A percentile compares a stretch with the other conserved stretches of the same genome.
These are phyloP conservation scores for Fistulifera pelliculosa DNA, from an alignment of 108 stramenopile genomes.

Conservation along the genomic window DNA sequence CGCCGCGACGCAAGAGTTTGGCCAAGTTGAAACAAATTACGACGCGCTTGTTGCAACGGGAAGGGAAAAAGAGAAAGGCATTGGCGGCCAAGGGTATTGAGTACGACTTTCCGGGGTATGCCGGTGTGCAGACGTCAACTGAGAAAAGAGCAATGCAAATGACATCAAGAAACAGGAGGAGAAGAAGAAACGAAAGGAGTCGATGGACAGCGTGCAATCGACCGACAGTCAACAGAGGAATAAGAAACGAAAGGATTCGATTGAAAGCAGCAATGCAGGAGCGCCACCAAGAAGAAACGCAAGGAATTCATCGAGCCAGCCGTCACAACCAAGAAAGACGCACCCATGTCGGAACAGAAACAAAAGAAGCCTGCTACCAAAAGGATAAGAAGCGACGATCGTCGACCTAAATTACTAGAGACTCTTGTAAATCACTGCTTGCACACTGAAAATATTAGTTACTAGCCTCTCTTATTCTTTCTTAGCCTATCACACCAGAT, in stretches of 20 bases:
- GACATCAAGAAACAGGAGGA: no score
- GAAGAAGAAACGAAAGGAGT: constrained; percentile 3
- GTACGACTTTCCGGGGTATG: constrained; percentile 84
- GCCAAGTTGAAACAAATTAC: constrained; percentile 62
- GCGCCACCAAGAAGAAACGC: not conserved
- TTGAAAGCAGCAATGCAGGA: not conserved
- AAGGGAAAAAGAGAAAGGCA: constrained; percentile 59
- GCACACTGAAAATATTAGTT: no score
- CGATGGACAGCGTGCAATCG: not conserved
- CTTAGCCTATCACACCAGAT: no score
- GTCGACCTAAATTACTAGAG: no score
- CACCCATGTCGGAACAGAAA: no score
- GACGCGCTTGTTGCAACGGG: constrained; percentile 43
- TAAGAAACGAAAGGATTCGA: constrained; percentile 1
- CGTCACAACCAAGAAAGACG: not conserved
- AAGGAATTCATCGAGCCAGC: not conserved
- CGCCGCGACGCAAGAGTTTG: constrained; percentile 13
- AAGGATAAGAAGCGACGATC: no score
- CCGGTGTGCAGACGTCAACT: constrained; percentile 13
- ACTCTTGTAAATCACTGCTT: no score
- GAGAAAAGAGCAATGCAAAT: no score
- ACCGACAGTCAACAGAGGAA: not conserved
- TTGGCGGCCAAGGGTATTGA: constrained; percentile 73
- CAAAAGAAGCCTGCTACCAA: no score
- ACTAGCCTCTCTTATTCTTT: no score